Percentiles rank a stretch among this genome's conserved stretches.
phyloP scores from a whole-genome alignment of 2,329 filamentous ascomycete genomes.

The Trichoderma harzianum region DNA sequence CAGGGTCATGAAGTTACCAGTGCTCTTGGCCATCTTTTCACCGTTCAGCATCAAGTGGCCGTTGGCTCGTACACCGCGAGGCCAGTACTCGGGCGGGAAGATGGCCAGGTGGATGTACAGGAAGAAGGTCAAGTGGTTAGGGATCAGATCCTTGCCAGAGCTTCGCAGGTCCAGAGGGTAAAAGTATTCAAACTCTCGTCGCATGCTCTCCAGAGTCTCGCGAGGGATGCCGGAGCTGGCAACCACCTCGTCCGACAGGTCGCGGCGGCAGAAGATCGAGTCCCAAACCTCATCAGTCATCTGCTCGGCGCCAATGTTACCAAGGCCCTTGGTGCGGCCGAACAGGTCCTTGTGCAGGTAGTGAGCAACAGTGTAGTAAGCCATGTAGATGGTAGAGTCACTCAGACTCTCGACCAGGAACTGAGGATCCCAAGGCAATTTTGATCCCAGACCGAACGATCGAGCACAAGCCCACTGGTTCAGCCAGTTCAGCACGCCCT shows the following conservation, averaged over 20 bases:
- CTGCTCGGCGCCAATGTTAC: conserved; percentile 73
- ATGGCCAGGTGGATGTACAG: conserved; percentile 90
- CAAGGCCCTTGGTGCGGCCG: conserved; percentile 66
- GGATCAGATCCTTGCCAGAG: conserved; percentile 89
- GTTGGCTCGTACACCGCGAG: conserved; percentile 78
- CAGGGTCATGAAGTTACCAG: conserved; percentile 94
- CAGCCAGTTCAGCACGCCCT: conserved; percentile 85
- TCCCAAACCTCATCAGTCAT: conserved; percentile 97
- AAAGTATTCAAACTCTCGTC: conserved; percentile 93
- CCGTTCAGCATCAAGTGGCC: conserved; percentile 93
- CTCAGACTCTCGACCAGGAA: conserved; percentile 91
- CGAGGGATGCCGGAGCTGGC: conserved; percentile 67
- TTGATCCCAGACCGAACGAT: conserved; percentile 87
- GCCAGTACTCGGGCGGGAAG: conserved; percentile 87
- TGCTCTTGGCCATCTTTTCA: conserved; percentile 98
- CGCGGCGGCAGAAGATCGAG: conserved; percentile 80
- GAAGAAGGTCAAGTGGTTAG: conserved; percentile 94
- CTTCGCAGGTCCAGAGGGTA: conserved; percentile 88
- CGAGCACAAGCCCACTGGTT: conserved; percentile 94
- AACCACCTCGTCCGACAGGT: conserved; percentile 63
- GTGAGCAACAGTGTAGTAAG: conserved; percentile 67
- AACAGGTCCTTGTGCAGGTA: conserved; percentile 82
- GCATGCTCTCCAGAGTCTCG: conserved; percentile 72
- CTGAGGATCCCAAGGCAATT: conserved; percentile 87
- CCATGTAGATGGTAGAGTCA: conserved; percentile 91